Base-by-base conservation (phyloP, 345 rosid species). In the Psidium guajava region DNA sequence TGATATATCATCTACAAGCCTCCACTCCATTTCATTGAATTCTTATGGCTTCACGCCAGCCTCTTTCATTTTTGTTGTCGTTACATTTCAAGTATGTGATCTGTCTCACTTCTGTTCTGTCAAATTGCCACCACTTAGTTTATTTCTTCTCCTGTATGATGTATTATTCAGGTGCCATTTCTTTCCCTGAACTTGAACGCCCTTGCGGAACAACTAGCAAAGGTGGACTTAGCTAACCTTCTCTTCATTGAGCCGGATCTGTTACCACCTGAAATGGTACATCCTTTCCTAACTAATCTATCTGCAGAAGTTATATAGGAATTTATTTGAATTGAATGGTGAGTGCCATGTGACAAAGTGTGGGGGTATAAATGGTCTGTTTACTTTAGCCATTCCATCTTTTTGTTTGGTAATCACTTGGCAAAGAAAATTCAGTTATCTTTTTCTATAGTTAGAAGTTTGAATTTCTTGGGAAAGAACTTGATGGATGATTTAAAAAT, bases 161-260 rank as follows among this genome's bases (percentile, higher is more conserved):
- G 75, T 69, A 0, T 36, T 69, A 18, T 36, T 59, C 82, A 97
- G 98, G 93, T 90, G 21, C 89, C 93, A 27, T 91, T 92, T 87
- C 92, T 95, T 83, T 95, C 97, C 54, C 89, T 95, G 85, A 89
- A 95, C 91, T 85, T 95, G 88, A 89, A 90, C 83, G 92, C 93
- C 83, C 93, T 95, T 57, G 95, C 92, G 0, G 92, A 94, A 83
- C 92, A 91, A 84, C 89, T 97, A 8, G 95, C 88, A 58, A 93
- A 91, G 84, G 94, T 93, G 55, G 94, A 95, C 52, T 83, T 94
- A 86, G 91, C 94, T 8, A 83, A 91, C 86, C 89, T 95, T 87
- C 96, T 95, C 56, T 95, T 91, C 91, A 91, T 97, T 69, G 98
- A 95, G 82, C 87, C 92, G 55, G 96, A 97, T 89, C 88, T 95